Base-by-base conservation (phyloP, 2,329 filamentous ascomycete genomes). In the Colletotrichum cordylinicola region DNA sequence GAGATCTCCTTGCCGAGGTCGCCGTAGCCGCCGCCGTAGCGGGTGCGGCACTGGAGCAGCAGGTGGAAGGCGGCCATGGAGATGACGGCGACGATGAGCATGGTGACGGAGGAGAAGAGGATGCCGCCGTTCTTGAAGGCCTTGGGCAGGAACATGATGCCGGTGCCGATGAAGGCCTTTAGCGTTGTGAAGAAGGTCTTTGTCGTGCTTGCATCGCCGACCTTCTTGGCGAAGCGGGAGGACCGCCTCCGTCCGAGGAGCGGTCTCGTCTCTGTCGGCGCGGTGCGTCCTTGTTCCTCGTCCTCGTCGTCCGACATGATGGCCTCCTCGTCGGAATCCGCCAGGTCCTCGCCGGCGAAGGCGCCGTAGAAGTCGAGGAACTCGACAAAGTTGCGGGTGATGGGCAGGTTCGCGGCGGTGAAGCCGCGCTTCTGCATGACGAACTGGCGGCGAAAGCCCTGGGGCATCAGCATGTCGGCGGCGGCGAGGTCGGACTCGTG, bases 111-210 rank as follows among this genome's bases (percentile, higher is more conserved):
- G 0, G 94, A 95, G 81, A 96, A 96, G 13, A 95, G 86, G 67
- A 96, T 92, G 29, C 94, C 94, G 43, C 94, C 94, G 78, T 96
- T 96, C 80, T 91, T 91, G 84, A 95, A 96, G 0, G 94, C 94
- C 81, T 95, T 95, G 62, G 94, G 94, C 60, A 96, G 83, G 81
- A 96, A 96, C 92, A 96, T 95, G 82, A 96, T 95, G 76, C 94
- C 94, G 1, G 94, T 96, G 64, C 94, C 94, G 67, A 96, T 90
- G 80, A 96, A 96, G 2, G 94, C 94, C 83, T 96, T 96, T 67
- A 96, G 86, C 12, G 95, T 87, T 0, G 94, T 96, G 82, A 95
- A 95, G 84, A 96, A 96, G 0, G 94, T 93, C 85, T 94, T 94
- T 52, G 90, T 85, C n/a, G 90, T 93, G 68, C 90, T 90, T 3